A percentile compares a stretch with the other conserved stretches of the same genome.
Conservation (phyloP, 768 basidiomycete genomes). For the Psilocybe cubensis region DNA sequence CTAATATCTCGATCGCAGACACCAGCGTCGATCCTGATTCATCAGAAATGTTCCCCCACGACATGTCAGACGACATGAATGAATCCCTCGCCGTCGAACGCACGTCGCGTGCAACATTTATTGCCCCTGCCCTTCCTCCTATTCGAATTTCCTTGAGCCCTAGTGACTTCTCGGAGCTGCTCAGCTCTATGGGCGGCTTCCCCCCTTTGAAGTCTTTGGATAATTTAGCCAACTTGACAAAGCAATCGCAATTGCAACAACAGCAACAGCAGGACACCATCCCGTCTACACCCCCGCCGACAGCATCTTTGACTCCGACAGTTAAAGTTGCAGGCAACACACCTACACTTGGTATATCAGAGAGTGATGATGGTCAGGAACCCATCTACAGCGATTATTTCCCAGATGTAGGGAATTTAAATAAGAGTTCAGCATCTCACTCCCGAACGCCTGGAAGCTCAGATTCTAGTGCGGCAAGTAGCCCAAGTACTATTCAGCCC, state of each 20-base stretch:
- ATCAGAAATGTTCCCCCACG: slow-evolving; percentile 35
- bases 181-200: slow-evolving; percentile 59
- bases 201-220: slow-evolving; percentile 51
- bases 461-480: not conserved
- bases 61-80: slow-evolving; percentile 45
- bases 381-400: not conserved
- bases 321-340: not conserved
- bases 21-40: slow-evolving; percentile 25
- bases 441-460: not conserved
- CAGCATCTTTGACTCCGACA: slow-evolving; percentile 24
- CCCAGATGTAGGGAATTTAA: not conserved
- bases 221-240: slow-evolving; percentile 47
- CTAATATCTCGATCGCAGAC: slow-evolving; percentile 9
- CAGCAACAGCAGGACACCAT: not conserved
- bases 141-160: slow-evolving; percentile 90
- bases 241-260: slow-evolving; percentile 27
- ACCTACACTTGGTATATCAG: not conserved
- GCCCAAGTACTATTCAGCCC: not conserved
- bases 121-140: slow-evolving; percentile 86
- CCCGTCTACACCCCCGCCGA: slow-evolving; percentile 38
- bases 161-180: slow-evolving; percentile 78
- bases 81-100: slow-evolving; percentile 71
- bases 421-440: no score
- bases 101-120: slow-evolving; percentile 74
- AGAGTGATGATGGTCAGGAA: not conserved